Evolutionary conservation across 345 rosid species (phyloP).

Genomic region (Populus tremula): DNA sequence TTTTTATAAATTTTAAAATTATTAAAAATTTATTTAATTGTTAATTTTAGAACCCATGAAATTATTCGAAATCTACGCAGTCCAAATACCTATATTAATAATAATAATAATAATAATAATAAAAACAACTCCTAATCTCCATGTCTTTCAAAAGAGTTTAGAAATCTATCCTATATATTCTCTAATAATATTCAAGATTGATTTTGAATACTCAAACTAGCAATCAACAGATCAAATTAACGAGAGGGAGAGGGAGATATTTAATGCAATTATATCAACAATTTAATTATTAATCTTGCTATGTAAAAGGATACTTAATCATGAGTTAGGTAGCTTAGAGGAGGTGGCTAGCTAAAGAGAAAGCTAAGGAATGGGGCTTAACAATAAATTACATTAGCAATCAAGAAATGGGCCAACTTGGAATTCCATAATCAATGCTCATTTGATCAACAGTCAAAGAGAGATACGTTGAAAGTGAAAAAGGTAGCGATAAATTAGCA

Average conservation of each 20-base stretch:
- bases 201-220: conserved; percentile 19
- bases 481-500: not conserved
- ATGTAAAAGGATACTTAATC: conserved; percentile 20
- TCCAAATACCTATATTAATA: too few species aligned
- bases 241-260: conserved; percentile 2
- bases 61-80: too few species aligned
- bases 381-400: conserved; percentile 27
- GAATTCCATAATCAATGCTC: not conserved
- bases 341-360: conserved; percentile 32
- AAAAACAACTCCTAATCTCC: conserved; percentile 1
- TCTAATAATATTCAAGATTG: conserved; percentile 46
- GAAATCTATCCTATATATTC: conserved; percentile 32
- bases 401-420: conserved; percentile 30
- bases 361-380: conserved; percentile 37
- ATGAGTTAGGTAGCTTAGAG: conserved; percentile 45
- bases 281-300: conserved; percentile 26
- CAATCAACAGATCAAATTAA: not conserved
- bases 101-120: too few species aligned
- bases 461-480: conserved; percentile 19
- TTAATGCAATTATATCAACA: conserved; percentile 39
- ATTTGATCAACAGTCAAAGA: conserved; percentile 46
- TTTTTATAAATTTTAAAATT: rapidly evolving
- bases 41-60: too few species aligned
- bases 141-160: conserved; percentile 15
- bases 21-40: rapidly evolving